Percentiles rank a stretch among this genome's conserved stretches.
phyloP scores from a whole-genome alignment of 192 early-diverging fungal species.

The Thoreauomyces humboldtii region DNA sequence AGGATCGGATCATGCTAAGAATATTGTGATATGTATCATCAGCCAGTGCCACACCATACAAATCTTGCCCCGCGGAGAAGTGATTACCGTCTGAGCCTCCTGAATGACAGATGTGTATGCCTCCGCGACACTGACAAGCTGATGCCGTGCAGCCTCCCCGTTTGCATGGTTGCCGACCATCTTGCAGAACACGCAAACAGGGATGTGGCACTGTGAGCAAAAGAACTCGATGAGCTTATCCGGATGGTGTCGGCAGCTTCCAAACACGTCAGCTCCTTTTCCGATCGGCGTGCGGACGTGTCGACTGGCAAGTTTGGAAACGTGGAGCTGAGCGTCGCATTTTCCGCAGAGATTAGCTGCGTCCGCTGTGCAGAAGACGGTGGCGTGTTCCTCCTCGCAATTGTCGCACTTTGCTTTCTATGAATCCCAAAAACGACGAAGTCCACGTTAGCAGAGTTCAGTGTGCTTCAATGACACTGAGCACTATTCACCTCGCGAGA shows the following conservation, averaged over 20 bases:
- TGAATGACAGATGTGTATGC: constrained; percentile 53
- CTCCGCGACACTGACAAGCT: constrained; percentile 54
- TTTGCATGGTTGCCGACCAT: constrained; percentile 62
- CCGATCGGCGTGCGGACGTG: constrained; percentile 53
- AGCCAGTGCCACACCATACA: too few relatives aligned
- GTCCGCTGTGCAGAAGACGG: constrained; percentile 56
- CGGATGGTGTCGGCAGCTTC: constrained; percentile 55
- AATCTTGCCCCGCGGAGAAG: too few relatives aligned
- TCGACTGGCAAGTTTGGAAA: constrained; percentile 49
- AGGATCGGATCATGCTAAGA: constrained; percentile 50
- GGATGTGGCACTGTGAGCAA: constrained; percentile 62
- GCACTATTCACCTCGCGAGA: constrained; percentile 43
- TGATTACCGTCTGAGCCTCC: constrained; percentile 49
- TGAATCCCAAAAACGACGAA: too few relatives aligned
- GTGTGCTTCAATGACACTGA: too few relatives aligned
- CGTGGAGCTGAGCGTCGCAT: constrained; percentile 54
- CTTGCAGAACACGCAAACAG: constrained; percentile 63
- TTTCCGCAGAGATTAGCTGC: constrained; percentile 59
- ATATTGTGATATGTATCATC: too few relatives aligned
- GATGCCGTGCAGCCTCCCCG: constrained; percentile 57
- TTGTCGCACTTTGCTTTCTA: constrained; percentile 60
- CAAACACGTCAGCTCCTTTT: constrained; percentile 59
- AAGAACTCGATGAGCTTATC: constrained; percentile 60
- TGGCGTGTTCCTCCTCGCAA: constrained; percentile 53
- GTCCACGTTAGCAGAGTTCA: too few relatives aligned